Evolutionary conservation across 2,329 filamentous ascomycete genomes (phyloP).

Genomic region (Colletotrichum musae): DNA sequence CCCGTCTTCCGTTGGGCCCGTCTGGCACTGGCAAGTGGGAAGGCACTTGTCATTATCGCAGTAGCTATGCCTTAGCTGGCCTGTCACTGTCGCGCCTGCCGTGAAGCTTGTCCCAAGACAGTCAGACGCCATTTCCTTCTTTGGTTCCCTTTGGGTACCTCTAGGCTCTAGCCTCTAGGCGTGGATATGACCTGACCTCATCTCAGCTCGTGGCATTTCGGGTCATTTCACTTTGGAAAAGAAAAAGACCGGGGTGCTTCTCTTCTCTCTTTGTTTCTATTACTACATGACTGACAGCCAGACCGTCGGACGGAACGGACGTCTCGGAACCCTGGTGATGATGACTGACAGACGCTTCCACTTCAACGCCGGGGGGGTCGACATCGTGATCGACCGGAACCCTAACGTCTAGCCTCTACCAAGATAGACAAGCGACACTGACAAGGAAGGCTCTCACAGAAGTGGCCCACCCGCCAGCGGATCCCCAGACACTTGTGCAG

Average conservation of each 20-base stretch:
- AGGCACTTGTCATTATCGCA: no score
- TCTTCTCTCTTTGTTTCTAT: no score
- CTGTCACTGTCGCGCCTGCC: slow-evolving; percentile 22
- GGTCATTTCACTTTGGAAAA: slow-evolving; percentile 1
- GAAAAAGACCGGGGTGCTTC: not conserved
- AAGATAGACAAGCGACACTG: no score
- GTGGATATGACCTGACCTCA: slow-evolving; percentile 22
- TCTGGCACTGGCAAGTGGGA: no score
- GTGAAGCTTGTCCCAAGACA: slow-evolving; percentile 18
- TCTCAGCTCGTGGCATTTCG: slow-evolving; percentile 8
- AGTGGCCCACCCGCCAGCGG: slow-evolving; percentile 18
- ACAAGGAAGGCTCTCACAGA: not conserved
- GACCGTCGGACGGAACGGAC: slow-evolving; percentile 17
- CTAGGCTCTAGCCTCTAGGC: not conserved
- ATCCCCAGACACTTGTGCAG: slow-evolving; percentile 3
- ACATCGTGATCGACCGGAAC: slow-evolving; percentile 38
- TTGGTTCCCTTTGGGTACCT: not conserved
- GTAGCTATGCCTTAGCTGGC: slow-evolving; percentile 22
- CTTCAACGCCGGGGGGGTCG: slow-evolving; percentile 8
- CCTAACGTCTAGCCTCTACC: slow-evolving; percentile 1
- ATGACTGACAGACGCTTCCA: not conserved
- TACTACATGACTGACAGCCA: slow-evolving; percentile 1
- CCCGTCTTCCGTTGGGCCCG: no score
- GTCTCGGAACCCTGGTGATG: slow-evolving; percentile 10
- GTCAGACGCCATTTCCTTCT: slow-evolving; percentile 7